Evolutionary conservation across 768 basidiomycete species (phyloP).

Genomic region (Phaffia tasmanica): DNA sequence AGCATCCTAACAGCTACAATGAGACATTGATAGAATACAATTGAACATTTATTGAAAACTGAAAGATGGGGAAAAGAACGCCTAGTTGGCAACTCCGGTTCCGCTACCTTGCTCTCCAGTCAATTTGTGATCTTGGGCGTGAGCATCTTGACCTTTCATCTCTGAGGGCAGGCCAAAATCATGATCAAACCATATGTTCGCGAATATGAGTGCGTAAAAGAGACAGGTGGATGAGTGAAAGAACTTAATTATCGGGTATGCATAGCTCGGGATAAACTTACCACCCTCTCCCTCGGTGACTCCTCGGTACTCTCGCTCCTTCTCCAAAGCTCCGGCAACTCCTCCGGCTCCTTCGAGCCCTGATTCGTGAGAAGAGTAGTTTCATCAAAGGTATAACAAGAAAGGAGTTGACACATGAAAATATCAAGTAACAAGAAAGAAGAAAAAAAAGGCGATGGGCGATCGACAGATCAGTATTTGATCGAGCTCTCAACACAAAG

Average conservation of each 20-base stretch:
- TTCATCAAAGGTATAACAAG: background rate
- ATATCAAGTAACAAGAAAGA: background rate
- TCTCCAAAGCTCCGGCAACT: slow-evolving; percentile 6
- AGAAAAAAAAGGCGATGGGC: background rate
- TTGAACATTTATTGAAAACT: too few species aligned
- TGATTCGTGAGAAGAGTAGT: background rate
- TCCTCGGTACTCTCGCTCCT: slow-evolving; percentile 4
- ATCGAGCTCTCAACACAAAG: too few species aligned
- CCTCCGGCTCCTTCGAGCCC: background rate
- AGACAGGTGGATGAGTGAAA: background rate
- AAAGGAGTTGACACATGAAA: background rate
- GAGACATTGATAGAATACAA: too few species aligned
- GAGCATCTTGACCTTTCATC: too few species aligned
- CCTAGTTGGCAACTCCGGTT: slow-evolving; percentile 12
- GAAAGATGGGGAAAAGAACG: too few species aligned
- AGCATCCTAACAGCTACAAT: too few species aligned
- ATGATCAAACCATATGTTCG: too few species aligned
- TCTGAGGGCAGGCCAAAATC: too few species aligned
- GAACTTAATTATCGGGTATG: background rate
- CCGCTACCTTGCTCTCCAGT: slow-evolving; percentile 2
- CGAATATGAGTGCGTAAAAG: background rate
- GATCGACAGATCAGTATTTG: background rate
- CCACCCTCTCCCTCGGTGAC: slow-evolving; percentile 1
- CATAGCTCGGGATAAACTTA: background rate
- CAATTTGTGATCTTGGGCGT: background rate